Evolutionary conservation across 2,329 filamentous ascomycete genomes (phyloP), one percentile per base, ranked within the genome.

Genomic region (Colletotrichum sp.): DNA sequence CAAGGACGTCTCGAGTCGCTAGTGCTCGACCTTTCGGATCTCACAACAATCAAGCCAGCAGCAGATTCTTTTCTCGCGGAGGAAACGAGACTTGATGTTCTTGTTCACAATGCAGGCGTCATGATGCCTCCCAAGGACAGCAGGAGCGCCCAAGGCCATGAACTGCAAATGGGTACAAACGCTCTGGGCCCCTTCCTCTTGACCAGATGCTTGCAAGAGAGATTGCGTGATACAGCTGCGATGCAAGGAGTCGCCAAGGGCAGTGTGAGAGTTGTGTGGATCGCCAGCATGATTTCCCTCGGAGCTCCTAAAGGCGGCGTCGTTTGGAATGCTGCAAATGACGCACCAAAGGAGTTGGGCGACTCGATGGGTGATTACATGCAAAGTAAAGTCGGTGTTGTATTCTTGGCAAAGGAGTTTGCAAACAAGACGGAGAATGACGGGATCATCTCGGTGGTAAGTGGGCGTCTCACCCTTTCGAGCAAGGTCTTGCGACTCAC

Each of bases 101-200:
- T 88, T 13, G 83, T 86, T 77, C 86, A 88, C 77, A 89, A 89
- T 79, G 87, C 87, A 0, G 87, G 84, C 13, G 81, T 88, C 30
- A 87, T 88, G 82, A 79, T 79, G 4, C 82, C 86, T 1, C 86
- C 87, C 1, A 79, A 80, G 15, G 85, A 83, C 0, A 83, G 81
- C 27, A 83, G 82, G 80, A 87, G 86, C 5, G 82, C 80, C 6
- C 86, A 87, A 68, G 82, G 83, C 3, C 83, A 87, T 64, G 86
- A 87, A 78, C 80, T 87, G 28, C 86, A 87, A 71, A 82, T 86
- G 11, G 85, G 84, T 5, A 82, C 82, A 5, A 87, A 87, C 61
- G 82, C 82, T 27, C 73, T 87, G 3, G 85, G 83, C 0, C 82
- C 82, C 1, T 87, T 86, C 67, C 77, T 86, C 3, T 82, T 87